Evolutionary conservation across 768 basidiomycete genomes (phyloP).

Genomic region (Kwoniella newhampshirensis): DNA sequence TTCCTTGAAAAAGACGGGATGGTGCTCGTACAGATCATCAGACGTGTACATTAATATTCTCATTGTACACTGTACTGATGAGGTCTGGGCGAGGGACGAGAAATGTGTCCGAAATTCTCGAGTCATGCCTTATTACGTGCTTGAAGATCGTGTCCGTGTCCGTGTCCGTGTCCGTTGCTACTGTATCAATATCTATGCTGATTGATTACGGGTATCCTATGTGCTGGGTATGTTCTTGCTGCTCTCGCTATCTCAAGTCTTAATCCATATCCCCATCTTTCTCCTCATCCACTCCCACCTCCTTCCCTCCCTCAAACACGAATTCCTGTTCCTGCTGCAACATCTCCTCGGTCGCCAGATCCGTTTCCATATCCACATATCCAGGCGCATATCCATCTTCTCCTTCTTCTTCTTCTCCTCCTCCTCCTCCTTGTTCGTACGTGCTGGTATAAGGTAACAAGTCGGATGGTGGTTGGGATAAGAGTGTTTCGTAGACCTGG

Average conservation of each 20-base stretch:
- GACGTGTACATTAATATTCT: too few species aligned
- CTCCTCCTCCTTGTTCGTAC: constrained; percentile 14
- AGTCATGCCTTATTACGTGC: too few species aligned
- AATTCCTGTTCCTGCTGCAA: constrained; percentile 34
- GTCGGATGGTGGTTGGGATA: constrained; percentile 17
- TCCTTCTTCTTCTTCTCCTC: constrained; percentile 20
- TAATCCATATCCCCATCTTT: constrained; percentile 44
- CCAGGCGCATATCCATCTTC: constrained; percentile 18
- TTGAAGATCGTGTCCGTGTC: too few species aligned
- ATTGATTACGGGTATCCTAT: neutral
- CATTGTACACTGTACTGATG: too few species aligned
- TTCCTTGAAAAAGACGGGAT: too few species aligned
- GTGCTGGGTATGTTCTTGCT: neutral
- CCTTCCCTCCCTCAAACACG: constrained; percentile 45
- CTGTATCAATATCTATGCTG: too few species aligned
- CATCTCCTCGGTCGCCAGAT: constrained; percentile 23
- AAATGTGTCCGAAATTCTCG: too few species aligned
- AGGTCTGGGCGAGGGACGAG: too few species aligned
- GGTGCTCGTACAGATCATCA: too few species aligned
- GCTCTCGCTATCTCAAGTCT: neutral
- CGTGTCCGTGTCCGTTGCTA: too few species aligned
- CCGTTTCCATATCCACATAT: constrained; percentile 15
- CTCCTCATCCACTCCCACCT: constrained; percentile 50
- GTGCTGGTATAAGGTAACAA: constrained; percentile 26
- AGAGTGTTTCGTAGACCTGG: constrained; percentile 55